These are phyloP conservation scores for Wickerhamomyces strasburgensis DNA, from an alignment of 805 yeast genomes.

Conservation along the genomic window DNA sequence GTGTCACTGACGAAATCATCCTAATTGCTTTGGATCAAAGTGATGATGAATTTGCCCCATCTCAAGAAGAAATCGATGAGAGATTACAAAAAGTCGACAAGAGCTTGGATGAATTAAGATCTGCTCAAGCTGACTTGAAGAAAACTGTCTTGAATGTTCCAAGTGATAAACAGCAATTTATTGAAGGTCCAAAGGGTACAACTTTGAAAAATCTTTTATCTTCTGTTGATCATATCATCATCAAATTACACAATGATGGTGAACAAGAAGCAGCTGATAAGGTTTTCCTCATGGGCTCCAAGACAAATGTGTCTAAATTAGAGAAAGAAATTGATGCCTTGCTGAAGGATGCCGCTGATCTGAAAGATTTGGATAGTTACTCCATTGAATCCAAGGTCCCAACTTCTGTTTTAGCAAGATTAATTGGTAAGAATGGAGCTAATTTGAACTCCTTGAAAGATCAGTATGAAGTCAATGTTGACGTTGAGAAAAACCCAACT, in stretches of 20 bases:
- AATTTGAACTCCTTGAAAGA: slow-evolving; percentile 63
- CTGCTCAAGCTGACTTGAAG: slow-evolving; percentile 48
- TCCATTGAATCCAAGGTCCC: slow-evolving; percentile 55
- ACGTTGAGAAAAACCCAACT: slow-evolving; percentile 54
- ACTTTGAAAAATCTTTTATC: slow-evolving; percentile 42
- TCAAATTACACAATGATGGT: slow-evolving; percentile 41
- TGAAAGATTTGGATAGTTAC: slow-evolving; percentile 40
- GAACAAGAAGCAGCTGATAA: slow-evolving; percentile 42
- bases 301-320: slow-evolving; percentile 53
- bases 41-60: slow-evolving; percentile 69
- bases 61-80: slow-evolving; percentile 51
- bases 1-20: slow-evolving; percentile 40
- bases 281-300: slow-evolving; percentile 66
- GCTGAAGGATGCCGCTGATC: slow-evolving; percentile 51
- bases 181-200: slow-evolving; percentile 57
- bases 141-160: slow-evolving; percentile 48
- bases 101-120: slow-evolving; percentile 54
- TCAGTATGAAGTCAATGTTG: slow-evolving; percentile 71
- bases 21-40: slow-evolving; percentile 45
- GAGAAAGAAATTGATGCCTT: slow-evolving; percentile 47
- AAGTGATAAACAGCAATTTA: slow-evolving; percentile 49
- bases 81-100: slow-evolving; percentile 49
- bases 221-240: slow-evolving; percentile 28
- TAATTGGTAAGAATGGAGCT: slow-evolving; percentile 88
- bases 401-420: slow-evolving; percentile 59